Evolutionary conservation across 2,329 filamentous ascomycete species (phyloP), one percentile per base, ranked within the genome.

Genomic region (Magnaporthiopsis poae): DNA sequence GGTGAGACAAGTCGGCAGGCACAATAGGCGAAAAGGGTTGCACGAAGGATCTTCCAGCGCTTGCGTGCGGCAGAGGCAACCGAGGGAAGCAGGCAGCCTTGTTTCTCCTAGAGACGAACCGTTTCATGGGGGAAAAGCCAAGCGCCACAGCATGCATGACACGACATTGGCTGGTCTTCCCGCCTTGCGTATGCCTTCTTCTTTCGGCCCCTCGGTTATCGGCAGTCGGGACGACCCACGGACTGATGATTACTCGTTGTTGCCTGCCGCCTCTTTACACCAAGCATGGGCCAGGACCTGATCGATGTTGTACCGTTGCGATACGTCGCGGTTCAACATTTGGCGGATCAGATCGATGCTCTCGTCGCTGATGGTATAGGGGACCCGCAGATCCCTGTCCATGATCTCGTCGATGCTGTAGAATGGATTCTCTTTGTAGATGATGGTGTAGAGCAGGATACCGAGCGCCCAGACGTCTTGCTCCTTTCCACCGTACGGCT

Each of bases 331-430:
- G 75, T 98, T 88, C 35, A 99, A 86, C 95, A 99, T 98, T 74
- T 88, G 84, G 60, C 92, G 87, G 69, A 99, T 90, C 65, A 99
- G 82, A 72, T 97, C 90, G 71, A 99, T 96, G 76, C 92, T 96
- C 71, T 93, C 90, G 70, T 97, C 92, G 76, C 91, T 92, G 80
- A 94, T 87, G 46, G 90, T 85, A 75, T 91, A 97, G 0, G 95
- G 95, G 35, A 99, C 89, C 63, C 95, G 87, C 68, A 99, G 81
- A 72, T 97, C 94, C 73, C 94, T 93, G 76, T 99, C 95, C 86
- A 98, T 96, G 74, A 99, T 99, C 81, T 99, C 95, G 77, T 99
- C 95, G 73, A 98, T 95, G 77, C 90, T 96, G 83, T 98, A 98
- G 77, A 97, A 99, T 0, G 95, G 94, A 74, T 99, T 99, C 79